Evolutionary conservation across 2,329 filamentous ascomycete species (phyloP).

Genomic region (Epicoccum nigrum): DNA sequence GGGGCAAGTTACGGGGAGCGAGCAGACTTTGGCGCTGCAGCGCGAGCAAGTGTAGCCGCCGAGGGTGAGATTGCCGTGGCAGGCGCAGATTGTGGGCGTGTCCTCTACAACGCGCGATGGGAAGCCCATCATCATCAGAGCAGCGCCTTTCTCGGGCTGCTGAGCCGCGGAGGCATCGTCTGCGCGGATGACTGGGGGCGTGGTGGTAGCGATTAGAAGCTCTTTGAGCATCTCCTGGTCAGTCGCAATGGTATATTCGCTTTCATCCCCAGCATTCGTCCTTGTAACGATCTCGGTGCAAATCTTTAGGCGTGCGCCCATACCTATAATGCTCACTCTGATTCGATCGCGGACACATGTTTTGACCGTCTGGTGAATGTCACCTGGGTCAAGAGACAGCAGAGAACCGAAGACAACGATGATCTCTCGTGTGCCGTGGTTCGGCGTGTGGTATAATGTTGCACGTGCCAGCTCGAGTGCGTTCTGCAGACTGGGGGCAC

Average conservation of each 20-base stretch:
- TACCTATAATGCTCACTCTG: slow-evolving; percentile 84
- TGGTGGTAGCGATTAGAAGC: slow-evolving; percentile 86
- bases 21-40: slow-evolving; percentile 87
- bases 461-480: slow-evolving; percentile 94
- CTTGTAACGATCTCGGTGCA: slow-evolving; percentile 86
- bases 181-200: slow-evolving; percentile 81
- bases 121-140: slow-evolving; percentile 96
- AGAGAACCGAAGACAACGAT: slow-evolving; percentile 91
- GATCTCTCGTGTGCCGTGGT: slow-evolving; percentile 90
- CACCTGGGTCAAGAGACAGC: slow-evolving; percentile 87
- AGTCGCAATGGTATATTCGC: slow-evolving; percentile 81
- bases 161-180: slow-evolving; percentile 44
- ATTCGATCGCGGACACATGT: slow-evolving; percentile 82
- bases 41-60: slow-evolving; percentile 92
- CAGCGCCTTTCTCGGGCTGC: slow-evolving; percentile 51
- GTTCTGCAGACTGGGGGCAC: slow-evolving; percentile 75
- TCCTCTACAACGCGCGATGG: slow-evolving; percentile 82
- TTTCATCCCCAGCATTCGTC: slow-evolving; percentile 81
- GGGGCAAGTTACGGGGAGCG: slow-evolving; percentile 87
- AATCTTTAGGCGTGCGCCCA: slow-evolving; percentile 90
- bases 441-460: slow-evolving; percentile 88
- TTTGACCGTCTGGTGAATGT: slow-evolving; percentile 89
- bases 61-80: slow-evolving; percentile 79
- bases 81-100: slow-evolving; percentile 80
- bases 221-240: slow-evolving; percentile 89